Conservation (phyloP, 257 asterid genomes). For the Solanum chaucha region DNA sequence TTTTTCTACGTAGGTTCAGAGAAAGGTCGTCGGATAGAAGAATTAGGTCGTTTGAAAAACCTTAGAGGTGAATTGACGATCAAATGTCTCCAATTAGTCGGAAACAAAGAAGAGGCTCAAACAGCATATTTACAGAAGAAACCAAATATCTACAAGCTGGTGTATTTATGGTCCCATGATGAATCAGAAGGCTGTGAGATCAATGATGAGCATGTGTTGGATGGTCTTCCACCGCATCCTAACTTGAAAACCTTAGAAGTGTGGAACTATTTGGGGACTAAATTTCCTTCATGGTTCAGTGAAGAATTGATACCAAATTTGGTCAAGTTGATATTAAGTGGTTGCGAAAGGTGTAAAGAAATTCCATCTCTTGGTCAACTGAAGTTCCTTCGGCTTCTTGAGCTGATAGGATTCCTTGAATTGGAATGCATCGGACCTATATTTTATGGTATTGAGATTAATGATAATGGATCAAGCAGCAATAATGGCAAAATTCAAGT, state of each 20-base stretch:
- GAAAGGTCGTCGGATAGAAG: conserved; percentile 15
- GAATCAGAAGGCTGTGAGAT: background rate
- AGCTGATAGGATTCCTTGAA: background rate
- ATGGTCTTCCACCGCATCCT: conserved; percentile 13
- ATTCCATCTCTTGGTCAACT: conserved; percentile 14
- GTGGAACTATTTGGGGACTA: background rate
- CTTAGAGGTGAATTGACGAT: conserved; percentile 7
- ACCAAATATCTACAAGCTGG: background rate
- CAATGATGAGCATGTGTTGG: conserved; percentile 1
- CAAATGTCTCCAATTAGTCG: background rate
- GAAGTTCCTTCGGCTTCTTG: background rate
- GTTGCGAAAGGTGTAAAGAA: conserved; percentile 1
- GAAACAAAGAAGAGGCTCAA: background rate
- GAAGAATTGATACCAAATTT: background rate
- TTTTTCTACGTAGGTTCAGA: background rate
- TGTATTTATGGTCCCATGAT: background rate
- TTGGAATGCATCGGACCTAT: background rate
- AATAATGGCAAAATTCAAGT: background rate
- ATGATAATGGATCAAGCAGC: background rate
- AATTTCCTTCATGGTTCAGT: conserved; percentile 15
- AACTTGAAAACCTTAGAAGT: conserved; percentile 3
- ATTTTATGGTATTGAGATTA: background rate
- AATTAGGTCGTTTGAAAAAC: conserved; percentile 13
- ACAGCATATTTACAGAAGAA: background rate
- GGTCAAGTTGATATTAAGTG: background rate